phyloP scores from a whole-genome alignment of 257 asterid genomes.

The Salvia splendens region DNA sequence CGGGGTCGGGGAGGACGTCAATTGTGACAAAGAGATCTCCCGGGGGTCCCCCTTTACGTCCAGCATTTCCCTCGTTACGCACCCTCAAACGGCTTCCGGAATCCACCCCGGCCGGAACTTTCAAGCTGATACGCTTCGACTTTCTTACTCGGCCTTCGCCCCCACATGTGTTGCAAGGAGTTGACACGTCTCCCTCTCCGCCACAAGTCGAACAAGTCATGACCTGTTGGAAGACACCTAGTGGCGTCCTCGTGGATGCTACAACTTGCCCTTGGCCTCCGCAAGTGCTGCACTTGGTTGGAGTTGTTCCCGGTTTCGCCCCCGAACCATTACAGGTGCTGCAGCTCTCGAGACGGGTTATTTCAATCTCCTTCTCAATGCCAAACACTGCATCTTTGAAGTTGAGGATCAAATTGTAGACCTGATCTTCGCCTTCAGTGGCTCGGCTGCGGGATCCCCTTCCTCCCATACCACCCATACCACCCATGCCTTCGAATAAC shows the following conservation, averaged over 20 bases:
- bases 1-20: slow-evolving; percentile 79
- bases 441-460: slow-evolving; percentile 75
- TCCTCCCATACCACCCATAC: slow-evolving; percentile 79
- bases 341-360: slow-evolving; percentile 85
- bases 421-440: slow-evolving; percentile 95
- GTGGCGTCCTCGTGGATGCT: slow-evolving; percentile 85
- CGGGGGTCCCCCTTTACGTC: slow-evolving; percentile 85
- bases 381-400: slow-evolving; percentile 96
- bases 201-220: slow-evolving; percentile 81
- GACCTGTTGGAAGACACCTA: slow-evolving; percentile 96
- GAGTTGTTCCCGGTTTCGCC: slow-evolving; percentile 79
- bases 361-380: slow-evolving; percentile 88
- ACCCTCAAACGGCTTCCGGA: slow-evolving; percentile 87
- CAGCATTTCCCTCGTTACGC: slow-evolving; percentile 87
- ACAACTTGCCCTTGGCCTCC: slow-evolving; percentile 98
- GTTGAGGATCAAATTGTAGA: slow-evolving; percentile 67
- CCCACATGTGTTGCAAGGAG: slow-evolving; percentile 76
- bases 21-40: slow-evolving; percentile 90
- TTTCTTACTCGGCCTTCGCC: slow-evolving; percentile 84
- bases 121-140: slow-evolving; percentile 92
- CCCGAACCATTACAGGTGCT: slow-evolving; percentile 90
- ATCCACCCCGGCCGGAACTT: slow-evolving; percentile 95
- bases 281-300: slow-evolving; percentile 75
- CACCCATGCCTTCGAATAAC: slow-evolving; percentile 80
- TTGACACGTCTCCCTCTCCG: slow-evolving; percentile 75